Percentiles rank a stretch among this genome's conserved stretches.
phyloP scores from a whole-genome alignment of 805 yeast genomes.

The Wickerhamiella lipophila region DNA sequence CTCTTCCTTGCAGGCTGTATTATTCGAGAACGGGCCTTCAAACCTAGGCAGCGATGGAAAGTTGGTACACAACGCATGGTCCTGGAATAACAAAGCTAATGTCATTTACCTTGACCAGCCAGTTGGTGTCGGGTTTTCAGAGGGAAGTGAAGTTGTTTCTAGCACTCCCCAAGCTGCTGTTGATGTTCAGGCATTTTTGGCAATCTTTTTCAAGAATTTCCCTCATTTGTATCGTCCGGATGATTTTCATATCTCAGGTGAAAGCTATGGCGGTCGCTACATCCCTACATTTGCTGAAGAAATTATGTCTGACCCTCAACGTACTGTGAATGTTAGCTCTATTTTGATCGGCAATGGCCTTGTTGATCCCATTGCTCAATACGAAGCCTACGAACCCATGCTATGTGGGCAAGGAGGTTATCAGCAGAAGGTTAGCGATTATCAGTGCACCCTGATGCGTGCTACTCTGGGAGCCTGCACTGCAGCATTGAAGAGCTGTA shows the following conservation, averaged over 20 bases:
- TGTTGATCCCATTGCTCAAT: constrained; percentile 72
- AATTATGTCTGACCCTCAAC: constrained; percentile 35
- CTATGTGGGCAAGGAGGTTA: constrained; percentile 83
- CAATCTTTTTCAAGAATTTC: constrained; percentile 70
- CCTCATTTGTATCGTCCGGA: constrained; percentile 46
- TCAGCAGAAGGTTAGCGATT: constrained; percentile 24
- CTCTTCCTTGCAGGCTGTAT: constrained; percentile 76
- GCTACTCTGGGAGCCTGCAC: constrained; percentile 12
- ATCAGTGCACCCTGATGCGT: constrained; percentile 15
- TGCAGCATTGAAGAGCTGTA: constrained; percentile 13
- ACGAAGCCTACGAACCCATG: constrained; percentile 77
- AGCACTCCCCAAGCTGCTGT: constrained; percentile 72
- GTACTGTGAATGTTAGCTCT: constrained; percentile 55
- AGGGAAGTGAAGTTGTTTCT: constrained; percentile 52
- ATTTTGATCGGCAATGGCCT: constrained; percentile 88
- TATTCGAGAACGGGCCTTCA: constrained; percentile 88
- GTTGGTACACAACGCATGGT: constrained; percentile 66
- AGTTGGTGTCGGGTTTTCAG: constrained; percentile 81
- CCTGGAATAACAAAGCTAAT: constrained; percentile 88
- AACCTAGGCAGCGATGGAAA: constrained; percentile 49
- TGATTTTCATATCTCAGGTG: constrained; percentile 82
- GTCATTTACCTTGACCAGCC: constrained; percentile 92
- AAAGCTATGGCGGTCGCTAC: constrained; percentile 88
- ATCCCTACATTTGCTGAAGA: constrained; percentile 67
- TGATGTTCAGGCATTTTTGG: constrained; percentile 76